These are phyloP conservation scores for Halenospora varia DNA, from an alignment of 495 filamentous ascomycete species.

Conservation along the genomic window DNA sequence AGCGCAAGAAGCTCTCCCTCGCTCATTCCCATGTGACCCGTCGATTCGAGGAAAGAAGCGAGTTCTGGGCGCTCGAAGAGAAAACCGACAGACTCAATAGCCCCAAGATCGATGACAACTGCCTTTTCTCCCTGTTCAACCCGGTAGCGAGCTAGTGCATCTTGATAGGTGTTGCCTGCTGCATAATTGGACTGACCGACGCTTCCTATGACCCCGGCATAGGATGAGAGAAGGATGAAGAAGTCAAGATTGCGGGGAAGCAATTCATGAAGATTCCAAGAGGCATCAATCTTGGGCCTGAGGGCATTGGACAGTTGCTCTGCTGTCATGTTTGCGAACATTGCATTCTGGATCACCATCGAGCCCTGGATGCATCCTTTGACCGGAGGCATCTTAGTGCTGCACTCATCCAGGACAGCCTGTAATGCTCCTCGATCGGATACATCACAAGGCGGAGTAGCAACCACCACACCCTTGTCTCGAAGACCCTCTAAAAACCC, in stretches of 20 bases:
- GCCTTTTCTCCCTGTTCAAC: slow-evolving; percentile 39
- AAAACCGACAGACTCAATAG: no score
- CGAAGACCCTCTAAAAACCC: slow-evolving; percentile 23
- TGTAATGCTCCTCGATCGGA: not conserved
- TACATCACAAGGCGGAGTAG: not conserved
- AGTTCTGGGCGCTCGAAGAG: no score
- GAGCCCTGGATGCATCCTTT: no score
- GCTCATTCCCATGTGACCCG: no score
- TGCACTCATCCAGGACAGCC: not conserved
- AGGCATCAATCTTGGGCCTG: slow-evolving; percentile 38
- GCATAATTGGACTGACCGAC: slow-evolving; percentile 59
- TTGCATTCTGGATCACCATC: no score
- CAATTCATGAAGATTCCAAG: slow-evolving; percentile 27
- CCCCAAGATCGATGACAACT: slow-evolving; percentile 47
- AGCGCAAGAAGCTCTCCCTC: no score
- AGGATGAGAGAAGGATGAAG: slow-evolving; percentile 46
- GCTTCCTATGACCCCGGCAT: slow-evolving; percentile 54
- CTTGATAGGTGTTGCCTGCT: slow-evolving; percentile 58
- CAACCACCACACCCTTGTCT: slow-evolving; percentile 1
- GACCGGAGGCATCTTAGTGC: not conserved
- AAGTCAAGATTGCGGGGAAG: slow-evolving; percentile 34
- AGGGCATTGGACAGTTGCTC: slow-evolving; percentile 33
- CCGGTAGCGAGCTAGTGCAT: slow-evolving; percentile 45
- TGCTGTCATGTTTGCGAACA: no score
- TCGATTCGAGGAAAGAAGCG: no score